phyloP scores from a whole-genome alignment of 805 yeast species.

The Kodamaea neixiangensis region DNA sequence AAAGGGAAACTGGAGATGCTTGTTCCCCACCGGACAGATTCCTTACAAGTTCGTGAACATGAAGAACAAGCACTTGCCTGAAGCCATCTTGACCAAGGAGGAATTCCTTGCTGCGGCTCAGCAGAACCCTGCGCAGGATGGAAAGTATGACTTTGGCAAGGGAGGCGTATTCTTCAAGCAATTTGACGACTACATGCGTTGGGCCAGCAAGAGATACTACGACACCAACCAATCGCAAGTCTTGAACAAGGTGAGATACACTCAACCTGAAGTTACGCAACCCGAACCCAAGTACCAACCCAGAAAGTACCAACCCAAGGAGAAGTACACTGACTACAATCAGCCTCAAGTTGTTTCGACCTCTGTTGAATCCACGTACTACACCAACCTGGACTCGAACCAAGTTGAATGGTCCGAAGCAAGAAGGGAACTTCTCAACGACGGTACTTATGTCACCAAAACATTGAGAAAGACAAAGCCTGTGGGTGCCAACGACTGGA shows the following conservation, averaged over 20 bases:
- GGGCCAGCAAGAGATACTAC: conserved; percentile 38
- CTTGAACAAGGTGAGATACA: neutral
- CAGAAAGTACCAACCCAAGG: neutral
- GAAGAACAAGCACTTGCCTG: conserved; percentile 26
- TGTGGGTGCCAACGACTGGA: conserved; percentile 36
- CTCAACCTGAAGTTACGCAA: neutral
- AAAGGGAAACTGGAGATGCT: conserved; percentile 87
- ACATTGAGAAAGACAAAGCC: conserved; percentile 35
- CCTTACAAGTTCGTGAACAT: conserved; percentile 32
- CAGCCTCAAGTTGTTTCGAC: conserved; percentile 25
- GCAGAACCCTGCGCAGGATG: conserved; percentile 11
- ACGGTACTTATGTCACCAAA: conserved; percentile 38
- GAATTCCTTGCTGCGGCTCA: conserved; percentile 47
- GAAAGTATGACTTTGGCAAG: conserved; percentile 42
- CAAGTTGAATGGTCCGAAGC: conserved; percentile 32
- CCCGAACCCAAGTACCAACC: no score
- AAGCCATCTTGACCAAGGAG: conserved; percentile 52
- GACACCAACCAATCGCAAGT: neutral
- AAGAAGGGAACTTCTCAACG: conserved; percentile 34
- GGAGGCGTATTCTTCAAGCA: conserved; percentile 65
- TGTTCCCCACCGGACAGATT: conserved; percentile 61
- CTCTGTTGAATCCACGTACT: conserved; percentile 26
- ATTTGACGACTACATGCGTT: conserved; percentile 63
- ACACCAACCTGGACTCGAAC: conserved; percentile 28
- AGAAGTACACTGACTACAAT: neutral